Evolutionary conservation across 495 filamentous ascomycete species (phyloP).

Genomic region (Beverwykella pulmonaria): DNA sequence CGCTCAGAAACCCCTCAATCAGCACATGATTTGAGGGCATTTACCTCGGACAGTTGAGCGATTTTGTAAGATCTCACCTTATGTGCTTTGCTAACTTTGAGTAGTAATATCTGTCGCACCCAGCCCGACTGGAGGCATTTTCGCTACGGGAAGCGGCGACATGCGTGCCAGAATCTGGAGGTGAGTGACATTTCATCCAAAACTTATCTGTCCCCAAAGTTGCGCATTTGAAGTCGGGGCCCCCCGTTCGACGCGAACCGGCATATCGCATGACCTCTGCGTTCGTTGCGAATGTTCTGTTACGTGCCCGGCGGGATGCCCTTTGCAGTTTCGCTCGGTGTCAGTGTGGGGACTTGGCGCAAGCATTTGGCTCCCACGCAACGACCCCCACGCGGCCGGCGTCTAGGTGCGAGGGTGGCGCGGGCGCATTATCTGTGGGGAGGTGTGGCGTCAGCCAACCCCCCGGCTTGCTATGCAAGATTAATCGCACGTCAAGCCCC

Average conservation of each 20-base stretch:
- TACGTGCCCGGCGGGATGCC: conserved; percentile 5
- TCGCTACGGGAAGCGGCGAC: conserved; percentile 51
- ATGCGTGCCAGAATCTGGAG: conserved; percentile 50
- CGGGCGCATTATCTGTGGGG: conserved; percentile 14
- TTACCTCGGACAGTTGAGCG: no score
- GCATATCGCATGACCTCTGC: conserved; percentile 1
- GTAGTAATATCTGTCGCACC: conserved; percentile 52
- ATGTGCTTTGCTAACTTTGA: conserved; percentile 10
- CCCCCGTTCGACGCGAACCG: background rate
- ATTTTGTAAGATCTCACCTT: background rate
- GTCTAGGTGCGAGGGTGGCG: conserved; percentile 7
- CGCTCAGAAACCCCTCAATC: background rate
- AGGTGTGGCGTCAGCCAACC: conserved; percentile 22
- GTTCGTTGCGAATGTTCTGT: conserved; percentile 7
- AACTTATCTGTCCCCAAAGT: background rate
- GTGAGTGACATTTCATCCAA: conserved; percentile 29
- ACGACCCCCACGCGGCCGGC: conserved; percentile 20
- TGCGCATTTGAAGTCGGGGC: background rate
- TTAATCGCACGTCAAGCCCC: conserved; percentile 23
- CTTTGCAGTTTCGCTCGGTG: background rate
- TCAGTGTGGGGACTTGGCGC: conserved; percentile 15
- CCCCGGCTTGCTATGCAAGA: conserved; percentile 26
- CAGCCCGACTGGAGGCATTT: conserved; percentile 45
- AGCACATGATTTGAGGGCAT: no score
- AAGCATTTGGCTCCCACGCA: background rate